Evolutionary conservation across 352 stramenopile genomes (phyloP), one percentile per base, ranked within the genome.

Genomic region (Albugo laibachii): DNA sequence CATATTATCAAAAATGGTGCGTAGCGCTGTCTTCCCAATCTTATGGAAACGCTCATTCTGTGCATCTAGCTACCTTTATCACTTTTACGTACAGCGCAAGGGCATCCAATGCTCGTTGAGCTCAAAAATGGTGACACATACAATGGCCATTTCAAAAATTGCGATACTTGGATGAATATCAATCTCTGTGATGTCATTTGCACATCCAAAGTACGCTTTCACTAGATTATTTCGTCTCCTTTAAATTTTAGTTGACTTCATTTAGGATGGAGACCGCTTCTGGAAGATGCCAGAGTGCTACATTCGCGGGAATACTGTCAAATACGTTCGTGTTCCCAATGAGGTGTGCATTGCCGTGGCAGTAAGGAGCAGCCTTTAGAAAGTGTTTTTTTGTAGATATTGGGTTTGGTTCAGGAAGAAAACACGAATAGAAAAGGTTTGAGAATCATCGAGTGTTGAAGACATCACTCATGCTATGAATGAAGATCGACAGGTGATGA

Each of bases 161-260:
- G 93, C 48, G 95, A 99, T 63, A 93, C 86, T 12, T 99, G 88
- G 80, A 99, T 99, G 95, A 99, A 99, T 63, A 88, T 99, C 53
- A 98, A 98, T 58, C 64, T 99, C 27, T 74, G 80, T 13, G 93
- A 98, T 59, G 93, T 98, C n/a, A 98, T 98, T 62, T 97, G 93
- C 55, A 99, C 95, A 15, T 97, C 86, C 31, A 91, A 92, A 62
- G 83, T 92, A 56, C 40, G 41, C 2, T 45, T 1, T 24, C 42
- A 6, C 27, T 27, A 4, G 13, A 27, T 13, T 21, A 14, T 36
- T 51, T 16, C 14, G 40, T 2, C 8, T 47, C 14, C 34, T 5
- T 18, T 13, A 11, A 43, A 49, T 20, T 45, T 58, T 16, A 53
- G 14, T 13, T 13, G 13, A 16, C 19, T 39, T n/a, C n/a, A 3